These are phyloP conservation scores for Globisporangium canariense DNA, from an alignment of 352 stramenopile species.

Conservation along the genomic window DNA sequence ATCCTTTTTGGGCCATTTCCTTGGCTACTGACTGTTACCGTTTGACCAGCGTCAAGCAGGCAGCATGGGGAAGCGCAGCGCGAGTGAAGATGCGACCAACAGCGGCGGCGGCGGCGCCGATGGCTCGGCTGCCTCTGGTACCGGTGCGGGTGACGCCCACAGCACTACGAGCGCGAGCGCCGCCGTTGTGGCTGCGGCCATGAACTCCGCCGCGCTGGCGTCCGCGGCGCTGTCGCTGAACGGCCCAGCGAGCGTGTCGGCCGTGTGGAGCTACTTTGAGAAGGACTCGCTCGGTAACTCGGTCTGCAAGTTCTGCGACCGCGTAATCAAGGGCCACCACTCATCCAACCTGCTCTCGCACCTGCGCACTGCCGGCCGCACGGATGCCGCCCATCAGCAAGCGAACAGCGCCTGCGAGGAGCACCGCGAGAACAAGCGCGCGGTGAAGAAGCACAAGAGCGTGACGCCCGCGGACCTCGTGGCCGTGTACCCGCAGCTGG, in stretches of 20 bases:
- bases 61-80: conserved; percentile 15
- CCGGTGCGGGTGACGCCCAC: not conserved
- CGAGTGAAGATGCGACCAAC: not conserved
- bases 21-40: no score
- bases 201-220: conserved; percentile 1
- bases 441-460: conserved; percentile 75
- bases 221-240: conserved; percentile 18
- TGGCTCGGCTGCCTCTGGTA: not conserved
- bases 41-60: not conserved
- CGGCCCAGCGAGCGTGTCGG: conserved; percentile 59
- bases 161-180: conserved; percentile 7
- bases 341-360: conserved; percentile 82
- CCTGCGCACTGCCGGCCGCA: conserved; percentile 67
- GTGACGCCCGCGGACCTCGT: conserved; percentile 52
- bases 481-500: conserved; percentile 38
- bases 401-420: conserved; percentile 75
- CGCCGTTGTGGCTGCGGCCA: conserved; percentile 4
- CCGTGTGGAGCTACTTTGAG: conserved; percentile 83
- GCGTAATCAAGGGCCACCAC: conserved; percentile 84
- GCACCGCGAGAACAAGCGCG: conserved; percentile 75
- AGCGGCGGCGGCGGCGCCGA: not conserved
- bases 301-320: conserved; percentile 81
- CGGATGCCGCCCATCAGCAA: conserved; percentile 67
- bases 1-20: no score
- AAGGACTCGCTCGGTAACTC: conserved; percentile 76